Conservation (phyloP, 106 monocot genomes). For the Gastrodia elata region DNA sequence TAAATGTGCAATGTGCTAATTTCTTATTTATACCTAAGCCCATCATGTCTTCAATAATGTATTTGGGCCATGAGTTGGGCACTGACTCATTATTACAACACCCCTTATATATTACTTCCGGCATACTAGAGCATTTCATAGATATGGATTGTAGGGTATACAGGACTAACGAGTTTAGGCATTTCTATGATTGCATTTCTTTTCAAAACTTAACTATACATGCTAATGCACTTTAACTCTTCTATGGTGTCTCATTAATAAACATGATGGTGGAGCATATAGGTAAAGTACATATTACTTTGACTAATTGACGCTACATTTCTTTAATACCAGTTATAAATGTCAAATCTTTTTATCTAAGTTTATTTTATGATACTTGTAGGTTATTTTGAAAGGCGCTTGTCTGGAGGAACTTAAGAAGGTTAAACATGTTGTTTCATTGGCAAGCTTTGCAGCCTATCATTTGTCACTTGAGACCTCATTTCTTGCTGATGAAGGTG, state of each 20-base stretch:
- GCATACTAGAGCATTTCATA: no score
- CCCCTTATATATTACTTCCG: no score
- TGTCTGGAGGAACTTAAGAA: constrained; percentile 61
- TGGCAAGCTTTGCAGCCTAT: constrained; percentile 89
- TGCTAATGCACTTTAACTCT: not conserved
- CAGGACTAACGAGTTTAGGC: no score
- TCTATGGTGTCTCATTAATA: not conserved
- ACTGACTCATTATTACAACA: no score
- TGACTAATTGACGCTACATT: not conserved
- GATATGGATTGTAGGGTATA: no score
- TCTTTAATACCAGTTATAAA: not conserved
- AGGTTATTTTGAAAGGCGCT: constrained; percentile 75
- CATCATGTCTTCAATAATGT: no score
- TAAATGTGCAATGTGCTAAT: no score
- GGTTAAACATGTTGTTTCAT: constrained; percentile 66
- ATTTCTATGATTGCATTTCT: not conserved
- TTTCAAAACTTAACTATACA: not conserved
- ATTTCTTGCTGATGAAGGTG: constrained; percentile 90
- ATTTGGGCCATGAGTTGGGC: no score
- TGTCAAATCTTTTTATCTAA: not conserved
- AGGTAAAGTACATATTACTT: not conserved
- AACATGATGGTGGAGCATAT: not conserved
- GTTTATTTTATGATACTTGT: constrained; percentile 10
- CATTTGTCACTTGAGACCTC: constrained; percentile 88
- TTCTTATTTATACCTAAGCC: no score